These are phyloP conservation scores for Nakazawaea sp. DNA, from an alignment of 805 yeast genomes.

Conservation along the genomic window DNA sequence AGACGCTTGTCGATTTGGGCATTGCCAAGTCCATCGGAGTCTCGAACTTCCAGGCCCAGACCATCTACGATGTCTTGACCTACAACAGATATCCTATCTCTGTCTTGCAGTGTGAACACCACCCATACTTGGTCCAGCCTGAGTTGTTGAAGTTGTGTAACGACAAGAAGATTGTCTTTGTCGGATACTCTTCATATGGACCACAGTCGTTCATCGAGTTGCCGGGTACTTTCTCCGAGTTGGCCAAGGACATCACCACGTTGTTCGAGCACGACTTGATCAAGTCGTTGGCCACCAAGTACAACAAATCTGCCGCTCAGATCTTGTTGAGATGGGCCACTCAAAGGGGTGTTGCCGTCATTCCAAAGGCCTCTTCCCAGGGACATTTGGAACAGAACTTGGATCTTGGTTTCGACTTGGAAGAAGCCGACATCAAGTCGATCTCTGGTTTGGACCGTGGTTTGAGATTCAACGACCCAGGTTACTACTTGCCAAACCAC, in stretches of 20 bases:
- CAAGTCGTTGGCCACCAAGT: conserved; percentile 40
- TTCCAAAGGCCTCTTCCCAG: conserved; percentile 27
- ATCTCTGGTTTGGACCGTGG: conserved; percentile 54
- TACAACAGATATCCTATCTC: no score
- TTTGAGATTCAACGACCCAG: conserved; percentile 73
- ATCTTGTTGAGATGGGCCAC: conserved; percentile 64
- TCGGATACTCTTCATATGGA: conserved; percentile 46
- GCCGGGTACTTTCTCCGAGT: conserved; percentile 59
- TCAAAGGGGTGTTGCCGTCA: conserved; percentile 47
- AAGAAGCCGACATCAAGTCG: no score
- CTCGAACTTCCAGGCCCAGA: no score
- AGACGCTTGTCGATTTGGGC: conserved; percentile 47
- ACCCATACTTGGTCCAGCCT: conserved; percentile 50
- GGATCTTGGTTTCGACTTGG: no score
- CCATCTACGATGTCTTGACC: no score
- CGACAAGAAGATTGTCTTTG: conserved; percentile 36
- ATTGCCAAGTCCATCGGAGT: conserved; percentile 51
- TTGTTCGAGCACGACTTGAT: conserved; percentile 35
- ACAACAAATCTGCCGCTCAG: conserved; percentile 45
- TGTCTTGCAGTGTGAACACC: no score
- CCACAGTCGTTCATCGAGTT: conserved; percentile 40
- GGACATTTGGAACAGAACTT: conserved; percentile 35
- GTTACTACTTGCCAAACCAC: conserved; percentile 21
- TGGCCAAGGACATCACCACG: conserved; percentile 47
- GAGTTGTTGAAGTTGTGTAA: conserved; percentile 43